Conservation (phyloP, 495 filamentous ascomycete genomes). For the Xylaria flabelliformis region DNA sequence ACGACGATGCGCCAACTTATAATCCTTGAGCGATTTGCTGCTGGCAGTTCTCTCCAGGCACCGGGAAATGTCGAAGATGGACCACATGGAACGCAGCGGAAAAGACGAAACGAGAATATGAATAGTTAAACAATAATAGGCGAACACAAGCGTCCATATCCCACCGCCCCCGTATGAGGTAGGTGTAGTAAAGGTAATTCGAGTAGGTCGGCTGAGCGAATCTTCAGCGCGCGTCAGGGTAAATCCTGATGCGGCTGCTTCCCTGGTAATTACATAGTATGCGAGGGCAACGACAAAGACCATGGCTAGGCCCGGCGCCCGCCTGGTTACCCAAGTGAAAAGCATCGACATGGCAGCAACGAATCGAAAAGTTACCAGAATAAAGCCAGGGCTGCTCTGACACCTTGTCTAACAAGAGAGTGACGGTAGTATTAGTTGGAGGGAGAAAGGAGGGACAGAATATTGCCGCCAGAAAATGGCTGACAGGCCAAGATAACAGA, state of each 20-base stretch:
- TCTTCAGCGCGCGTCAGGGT: constrained; percentile 54
- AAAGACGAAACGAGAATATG: constrained; percentile 61
- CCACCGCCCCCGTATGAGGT: constrained; percentile 37
- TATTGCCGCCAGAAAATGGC: constrained; percentile 4
- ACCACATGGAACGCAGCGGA: constrained; percentile 60
- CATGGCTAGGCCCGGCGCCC: constrained; percentile 58
- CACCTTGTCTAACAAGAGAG: constrained; percentile 24
- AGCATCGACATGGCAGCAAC: constrained; percentile 48
- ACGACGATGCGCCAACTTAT: constrained; percentile 53
- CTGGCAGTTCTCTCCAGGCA: constrained; percentile 47
- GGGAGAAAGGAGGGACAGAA: constrained; percentile 35
- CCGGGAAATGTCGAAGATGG: constrained; percentile 55
- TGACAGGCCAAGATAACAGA: constrained; percentile 19
- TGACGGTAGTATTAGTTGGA: constrained; percentile 22
- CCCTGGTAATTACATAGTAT: constrained; percentile 55
- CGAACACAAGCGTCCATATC: constrained; percentile 50
- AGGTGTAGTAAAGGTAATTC: constrained; percentile 34
- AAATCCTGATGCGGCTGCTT: constrained; percentile 49
- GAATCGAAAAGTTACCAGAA: constrained; percentile 30
- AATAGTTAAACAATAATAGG: constrained; percentile 60
- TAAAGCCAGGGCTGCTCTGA: constrained; percentile 1
- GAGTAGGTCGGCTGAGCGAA: constrained; percentile 48
- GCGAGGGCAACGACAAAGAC: constrained; percentile 49
- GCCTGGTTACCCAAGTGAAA: constrained; percentile 55
- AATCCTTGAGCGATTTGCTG: constrained; percentile 48